phyloP scores from a whole-genome alignment of 2,329 filamentous ascomycete genomes.

The Pestalotiopsis sp. region DNA sequence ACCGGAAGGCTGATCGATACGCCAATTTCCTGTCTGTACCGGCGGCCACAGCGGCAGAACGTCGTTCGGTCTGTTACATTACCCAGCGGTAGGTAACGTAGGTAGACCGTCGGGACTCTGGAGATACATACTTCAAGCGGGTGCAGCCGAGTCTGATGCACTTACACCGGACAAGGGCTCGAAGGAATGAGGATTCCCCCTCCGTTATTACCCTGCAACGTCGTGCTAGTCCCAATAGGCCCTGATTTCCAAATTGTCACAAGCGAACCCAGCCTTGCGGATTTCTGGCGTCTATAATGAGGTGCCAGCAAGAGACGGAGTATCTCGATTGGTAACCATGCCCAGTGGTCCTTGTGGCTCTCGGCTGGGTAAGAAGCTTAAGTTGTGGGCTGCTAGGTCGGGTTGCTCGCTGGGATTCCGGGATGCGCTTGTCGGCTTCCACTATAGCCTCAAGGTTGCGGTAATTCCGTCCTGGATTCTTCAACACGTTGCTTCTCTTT shows the following conservation, averaged over 20 bases:
- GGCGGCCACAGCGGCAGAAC: neutral
- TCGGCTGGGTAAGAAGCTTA: neutral
- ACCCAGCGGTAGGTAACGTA: neutral
- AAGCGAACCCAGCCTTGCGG: neutral
- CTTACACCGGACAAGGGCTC: constrained; percentile 12
- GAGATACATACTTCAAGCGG: neutral
- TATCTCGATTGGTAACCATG: neutral
- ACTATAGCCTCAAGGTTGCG: constrained; percentile 1
- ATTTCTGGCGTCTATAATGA: neutral
- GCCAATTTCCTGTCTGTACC: neutral
- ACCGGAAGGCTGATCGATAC: neutral
- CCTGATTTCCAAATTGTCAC: neutral
- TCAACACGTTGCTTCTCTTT: neutral
- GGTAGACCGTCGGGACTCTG: neutral
- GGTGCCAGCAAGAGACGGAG: neutral
- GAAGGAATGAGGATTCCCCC: neutral
- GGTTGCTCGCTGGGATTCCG: neutral
- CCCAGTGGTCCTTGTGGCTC: neutral
- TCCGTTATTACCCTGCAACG: neutral
- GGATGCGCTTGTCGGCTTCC: neutral
- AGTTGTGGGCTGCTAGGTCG: neutral
- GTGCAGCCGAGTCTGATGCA: constrained; percentile 10
- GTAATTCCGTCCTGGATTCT: neutral
- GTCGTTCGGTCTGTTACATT: neutral
- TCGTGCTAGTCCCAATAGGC: neutral